Evolutionary conservation across 352 stramenopile genomes (phyloP).

Genomic region (Globisporangium solare): DNA sequence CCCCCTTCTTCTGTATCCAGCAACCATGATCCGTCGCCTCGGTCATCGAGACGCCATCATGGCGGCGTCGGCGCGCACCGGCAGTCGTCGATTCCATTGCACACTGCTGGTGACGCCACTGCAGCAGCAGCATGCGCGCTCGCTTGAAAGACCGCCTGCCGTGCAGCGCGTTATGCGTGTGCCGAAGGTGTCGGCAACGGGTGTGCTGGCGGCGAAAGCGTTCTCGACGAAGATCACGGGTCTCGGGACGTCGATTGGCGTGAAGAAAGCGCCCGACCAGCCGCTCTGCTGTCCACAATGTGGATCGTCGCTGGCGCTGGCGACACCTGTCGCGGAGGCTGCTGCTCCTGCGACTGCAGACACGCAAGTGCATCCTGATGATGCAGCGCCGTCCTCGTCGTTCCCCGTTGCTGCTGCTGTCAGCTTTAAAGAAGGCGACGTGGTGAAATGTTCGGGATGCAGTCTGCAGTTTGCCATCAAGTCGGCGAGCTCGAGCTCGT

Average conservation of each 20-base stretch:
- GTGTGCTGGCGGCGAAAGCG: not conserved
- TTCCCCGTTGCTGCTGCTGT: not conserved
- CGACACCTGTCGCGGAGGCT: conserved; percentile 24
- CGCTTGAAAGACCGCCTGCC: not conserved
- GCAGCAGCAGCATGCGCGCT: conserved; percentile 1
- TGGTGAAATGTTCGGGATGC: conserved; percentile 71
- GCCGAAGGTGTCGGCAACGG: not conserved
- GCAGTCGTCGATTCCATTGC: conserved; percentile 1
- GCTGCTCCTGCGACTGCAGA: conserved; percentile 9
- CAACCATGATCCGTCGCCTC: conserved; percentile 11
- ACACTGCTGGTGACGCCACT: not conserved
- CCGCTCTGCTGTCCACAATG: conserved; percentile 67
- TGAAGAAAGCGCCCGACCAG: conserved; percentile 16
- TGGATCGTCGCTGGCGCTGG: conserved; percentile 43
- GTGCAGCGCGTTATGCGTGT: not conserved
- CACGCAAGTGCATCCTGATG: conserved; percentile 14
- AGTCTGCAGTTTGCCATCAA: conserved; percentile 75
- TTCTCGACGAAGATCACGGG: conserved; percentile 11
- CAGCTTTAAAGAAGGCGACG: conserved; percentile 67
- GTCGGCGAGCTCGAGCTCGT: conserved; percentile 15
- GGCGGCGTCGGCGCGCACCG: not conserved
- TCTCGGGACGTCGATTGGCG: conserved; percentile 6
- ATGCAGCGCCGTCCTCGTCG: not conserved
- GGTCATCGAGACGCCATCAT: conserved; percentile 1
- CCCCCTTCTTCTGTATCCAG: no score